Conservation (phyloP, 768 basidiomycete species). For the Plicaturopsis crispa region DNA sequence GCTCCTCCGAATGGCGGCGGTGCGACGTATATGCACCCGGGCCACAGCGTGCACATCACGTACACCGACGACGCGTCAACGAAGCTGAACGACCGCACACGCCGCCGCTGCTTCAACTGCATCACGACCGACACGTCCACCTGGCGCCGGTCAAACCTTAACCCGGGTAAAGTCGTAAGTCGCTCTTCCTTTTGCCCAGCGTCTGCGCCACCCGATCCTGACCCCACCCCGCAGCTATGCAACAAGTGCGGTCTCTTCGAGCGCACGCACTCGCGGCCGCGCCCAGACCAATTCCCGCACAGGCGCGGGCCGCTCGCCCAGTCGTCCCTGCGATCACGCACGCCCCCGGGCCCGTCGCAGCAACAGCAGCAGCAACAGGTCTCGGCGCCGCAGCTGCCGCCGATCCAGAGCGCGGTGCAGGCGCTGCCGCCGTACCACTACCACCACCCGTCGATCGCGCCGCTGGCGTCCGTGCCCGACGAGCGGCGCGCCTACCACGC, state of each 20-base stretch:
- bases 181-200: background rate
- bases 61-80: slow-evolving; percentile 49
- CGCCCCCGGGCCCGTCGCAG: slow-evolving; percentile 34
- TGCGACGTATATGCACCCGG: slow-evolving; percentile 8
- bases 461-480: slow-evolving; percentile 30
- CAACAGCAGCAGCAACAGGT: slow-evolving; percentile 4
- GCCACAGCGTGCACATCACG: slow-evolving; percentile 24
- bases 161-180: slow-evolving; percentile 49
- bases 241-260: slow-evolving; percentile 77
- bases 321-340: slow-evolving; percentile 40
- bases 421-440: slow-evolving; percentile 41
- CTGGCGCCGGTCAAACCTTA: slow-evolving; percentile 45
- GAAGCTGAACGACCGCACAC: slow-evolving; percentile 43
- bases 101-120: slow-evolving; percentile 47
- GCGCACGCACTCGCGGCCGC: slow-evolving; percentile 69
- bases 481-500: slow-evolving; percentile 22
- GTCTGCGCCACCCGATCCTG: slow-evolving; percentile 7
- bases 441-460: slow-evolving; percentile 45
- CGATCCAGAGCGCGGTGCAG: slow-evolving; percentile 32
- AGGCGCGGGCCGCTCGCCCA: slow-evolving; percentile 63
- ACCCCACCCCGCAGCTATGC: slow-evolving; percentile 24
- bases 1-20: no score
- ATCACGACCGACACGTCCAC: slow-evolving; percentile 49
- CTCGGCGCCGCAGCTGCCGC: slow-evolving; percentile 29
- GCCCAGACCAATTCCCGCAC: slow-evolving; percentile 78